These are phyloP conservation scores for Skeletonema menzelii DNA, from an alignment of 108 stramenopile genomes.

Conservation along the genomic window DNA sequence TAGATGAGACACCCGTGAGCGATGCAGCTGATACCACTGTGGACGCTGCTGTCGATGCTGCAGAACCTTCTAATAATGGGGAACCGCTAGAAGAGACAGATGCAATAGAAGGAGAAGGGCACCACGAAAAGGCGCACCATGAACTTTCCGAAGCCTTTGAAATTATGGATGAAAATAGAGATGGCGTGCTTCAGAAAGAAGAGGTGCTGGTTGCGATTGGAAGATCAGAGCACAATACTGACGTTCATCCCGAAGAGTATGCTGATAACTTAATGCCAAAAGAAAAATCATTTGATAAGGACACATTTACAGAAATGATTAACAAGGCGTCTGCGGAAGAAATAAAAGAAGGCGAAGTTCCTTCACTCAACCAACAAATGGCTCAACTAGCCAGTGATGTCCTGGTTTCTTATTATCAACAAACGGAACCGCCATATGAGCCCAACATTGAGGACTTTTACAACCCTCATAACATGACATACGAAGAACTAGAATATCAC, in stretches of 20 bases:
- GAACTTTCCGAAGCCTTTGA: background rate
- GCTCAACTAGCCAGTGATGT: background rate
- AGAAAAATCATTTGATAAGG: background rate
- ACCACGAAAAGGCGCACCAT: background rate
- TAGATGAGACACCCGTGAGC: background rate
- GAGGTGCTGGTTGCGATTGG: background rate
- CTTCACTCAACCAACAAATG: background rate
- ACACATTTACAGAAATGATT: background rate
- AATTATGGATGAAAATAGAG: background rate
- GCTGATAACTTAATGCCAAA: background rate
- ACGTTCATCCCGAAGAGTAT: background rate
- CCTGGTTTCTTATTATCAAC: background rate
- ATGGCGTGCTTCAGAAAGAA: conserved; percentile 3
- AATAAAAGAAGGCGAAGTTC: background rate
- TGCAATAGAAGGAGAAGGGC: background rate
- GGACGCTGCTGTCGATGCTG: background rate
- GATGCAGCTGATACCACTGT: background rate
- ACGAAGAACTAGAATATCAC: conserved; percentile 18
- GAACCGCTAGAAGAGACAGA: background rate
- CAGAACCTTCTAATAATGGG: background rate
- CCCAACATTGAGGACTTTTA: background rate
- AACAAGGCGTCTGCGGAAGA: background rate
- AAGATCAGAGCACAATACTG: background rate
- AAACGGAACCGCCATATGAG: background rate
- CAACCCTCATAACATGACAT: conserved; percentile 21